These are phyloP conservation scores for Apiotrichum veenhuisii DNA, from an alignment of 1,284 basidiomycete species.

Conservation along the genomic window DNA sequence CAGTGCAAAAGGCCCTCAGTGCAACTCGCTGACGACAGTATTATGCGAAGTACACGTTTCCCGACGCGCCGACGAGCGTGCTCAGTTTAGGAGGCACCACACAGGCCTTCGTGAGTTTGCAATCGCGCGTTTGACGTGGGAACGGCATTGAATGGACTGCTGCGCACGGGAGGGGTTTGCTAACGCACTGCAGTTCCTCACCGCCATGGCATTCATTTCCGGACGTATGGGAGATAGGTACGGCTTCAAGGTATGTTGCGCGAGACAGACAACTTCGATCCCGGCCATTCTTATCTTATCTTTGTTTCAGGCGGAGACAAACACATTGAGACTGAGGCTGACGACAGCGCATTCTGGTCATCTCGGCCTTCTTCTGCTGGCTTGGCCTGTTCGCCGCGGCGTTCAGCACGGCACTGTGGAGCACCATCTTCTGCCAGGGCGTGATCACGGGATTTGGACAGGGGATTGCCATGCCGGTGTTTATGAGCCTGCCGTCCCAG, in stretches of 20 bases:
- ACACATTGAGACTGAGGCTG: not conserved
- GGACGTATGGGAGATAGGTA: slow-evolving; percentile 15
- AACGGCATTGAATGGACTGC: too few relatives aligned
- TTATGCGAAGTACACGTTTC: slow-evolving; percentile 24
- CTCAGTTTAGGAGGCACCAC: slow-evolving; percentile 17
- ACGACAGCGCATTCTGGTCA: slow-evolving; percentile 19
- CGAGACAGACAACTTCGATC: too few relatives aligned
- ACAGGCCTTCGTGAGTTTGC: slow-evolving; percentile 10
- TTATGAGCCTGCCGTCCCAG: slow-evolving; percentile 41
- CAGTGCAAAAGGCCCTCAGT: not conserved
- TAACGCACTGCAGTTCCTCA: slow-evolving; percentile 1
- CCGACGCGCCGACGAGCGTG: slow-evolving; percentile 19
- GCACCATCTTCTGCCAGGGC: slow-evolving; percentile 21
- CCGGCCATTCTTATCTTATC: too few relatives aligned
- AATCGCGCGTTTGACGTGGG: too few relatives aligned
- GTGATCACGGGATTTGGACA: slow-evolving; percentile 29
- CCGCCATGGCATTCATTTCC: slow-evolving; percentile 7
- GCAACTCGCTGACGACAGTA: slow-evolving; percentile 19
- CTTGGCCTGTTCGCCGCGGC: slow-evolving; percentile 18
- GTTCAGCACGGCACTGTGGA: slow-evolving; percentile 10
- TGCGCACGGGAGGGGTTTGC: too few relatives aligned
- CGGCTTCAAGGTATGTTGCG: slow-evolving; percentile 31
- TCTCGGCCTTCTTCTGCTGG: slow-evolving; percentile 26
- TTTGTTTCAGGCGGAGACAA: too few relatives aligned
- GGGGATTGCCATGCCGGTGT: slow-evolving; percentile 34